phyloP scores from a whole-genome alignment of 495 filamentous ascomycete species.

The Astrocystis sublimbata region DNA sequence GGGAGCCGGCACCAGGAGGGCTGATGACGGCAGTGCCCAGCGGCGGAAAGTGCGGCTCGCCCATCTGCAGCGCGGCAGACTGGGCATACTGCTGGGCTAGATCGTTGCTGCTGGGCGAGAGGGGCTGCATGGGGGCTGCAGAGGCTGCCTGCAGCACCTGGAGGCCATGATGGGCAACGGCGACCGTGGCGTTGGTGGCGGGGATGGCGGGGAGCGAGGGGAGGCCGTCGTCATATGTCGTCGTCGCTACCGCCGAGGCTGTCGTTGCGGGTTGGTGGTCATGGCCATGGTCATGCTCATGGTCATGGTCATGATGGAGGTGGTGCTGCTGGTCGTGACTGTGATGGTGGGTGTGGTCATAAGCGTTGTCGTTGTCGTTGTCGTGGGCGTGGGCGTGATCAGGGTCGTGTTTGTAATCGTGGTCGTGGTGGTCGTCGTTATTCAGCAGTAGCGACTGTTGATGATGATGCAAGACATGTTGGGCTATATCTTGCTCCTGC shows the following conservation, averaged over 20 bases:
- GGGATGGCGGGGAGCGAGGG: constrained; percentile 23
- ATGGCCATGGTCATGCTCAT: background rate
- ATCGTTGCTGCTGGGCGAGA: constrained; percentile 23
- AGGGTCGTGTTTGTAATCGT: background rate
- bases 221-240: constrained; percentile 16
- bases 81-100: constrained; percentile 34
- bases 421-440: background rate
- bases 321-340: background rate
- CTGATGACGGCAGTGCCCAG: constrained; percentile 7
- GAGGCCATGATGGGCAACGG: constrained; percentile 45
- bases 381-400: background rate
- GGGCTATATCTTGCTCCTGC: background rate
- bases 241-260: background rate
- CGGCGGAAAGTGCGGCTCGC: constrained; percentile 20
- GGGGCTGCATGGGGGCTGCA: constrained; percentile 27
- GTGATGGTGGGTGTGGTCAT: background rate
- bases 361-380: background rate
- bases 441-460: background rate
- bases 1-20: background rate
- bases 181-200: constrained; percentile 22
- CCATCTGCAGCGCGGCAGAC: constrained; percentile 31
- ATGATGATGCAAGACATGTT: background rate
- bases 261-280: background rate
- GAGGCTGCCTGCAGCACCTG: constrained; percentile 48
- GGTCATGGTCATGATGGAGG: background rate